These are phyloP conservation scores for Saccharum spontaneum DNA, from an alignment of 176 grass and related monocot genomes.

Conservation along the genomic window DNA sequence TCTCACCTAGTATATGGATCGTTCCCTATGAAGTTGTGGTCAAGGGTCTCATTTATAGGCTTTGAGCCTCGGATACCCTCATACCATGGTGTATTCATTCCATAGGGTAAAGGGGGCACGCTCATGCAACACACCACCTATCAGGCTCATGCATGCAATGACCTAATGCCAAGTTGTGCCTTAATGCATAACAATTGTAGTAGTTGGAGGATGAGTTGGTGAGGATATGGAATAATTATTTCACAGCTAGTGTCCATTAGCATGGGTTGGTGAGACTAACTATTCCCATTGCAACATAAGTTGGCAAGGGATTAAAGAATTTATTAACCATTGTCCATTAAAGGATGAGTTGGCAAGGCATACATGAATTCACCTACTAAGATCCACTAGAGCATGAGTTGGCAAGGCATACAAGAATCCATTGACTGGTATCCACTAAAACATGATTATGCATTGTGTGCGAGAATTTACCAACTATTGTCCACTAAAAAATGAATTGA, in stretches of 20 bases:
- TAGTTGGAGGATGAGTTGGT: not conserved
- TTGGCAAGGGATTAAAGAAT: not conserved
- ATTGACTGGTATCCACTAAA: not conserved
- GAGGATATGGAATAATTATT: not conserved
- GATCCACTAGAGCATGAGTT: not conserved
- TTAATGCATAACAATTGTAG: not conserved
- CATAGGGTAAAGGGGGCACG: not conserved
- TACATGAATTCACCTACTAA: not conserved
- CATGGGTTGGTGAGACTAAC: not conserved
- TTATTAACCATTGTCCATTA: not conserved
- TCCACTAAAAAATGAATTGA: not conserved
- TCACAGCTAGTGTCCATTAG: not conserved
- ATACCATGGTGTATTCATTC: not conserved
- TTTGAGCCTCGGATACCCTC: not conserved
- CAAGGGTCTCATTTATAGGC: not conserved
- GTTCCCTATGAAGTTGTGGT: not conserved
- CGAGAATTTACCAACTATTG: not conserved
- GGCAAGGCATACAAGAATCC: not conserved
- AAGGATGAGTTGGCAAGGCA: not conserved
- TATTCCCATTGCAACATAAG: not conserved
- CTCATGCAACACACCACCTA: not conserved
- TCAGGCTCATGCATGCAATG: not conserved
- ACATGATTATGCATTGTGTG: not conserved
- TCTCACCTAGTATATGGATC: not conserved
- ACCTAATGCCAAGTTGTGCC: not conserved